Conservation (phyloP, 441 rosid genomes). For the Isatis lusitanica region DNA sequence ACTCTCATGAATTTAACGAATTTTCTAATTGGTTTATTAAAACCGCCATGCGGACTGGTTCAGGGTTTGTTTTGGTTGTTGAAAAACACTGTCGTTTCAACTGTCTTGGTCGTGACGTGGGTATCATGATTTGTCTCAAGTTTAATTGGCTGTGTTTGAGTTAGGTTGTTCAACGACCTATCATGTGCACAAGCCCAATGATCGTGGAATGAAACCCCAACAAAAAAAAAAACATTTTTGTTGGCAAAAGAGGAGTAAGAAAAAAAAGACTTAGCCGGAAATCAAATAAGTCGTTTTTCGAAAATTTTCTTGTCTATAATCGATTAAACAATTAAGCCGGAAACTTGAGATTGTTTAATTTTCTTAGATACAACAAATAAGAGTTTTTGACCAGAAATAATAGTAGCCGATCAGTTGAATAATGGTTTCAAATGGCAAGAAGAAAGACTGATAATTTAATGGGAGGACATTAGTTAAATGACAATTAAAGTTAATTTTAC, state of each 20-base stretch:
- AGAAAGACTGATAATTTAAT: too few relatives aligned
- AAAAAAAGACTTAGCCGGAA: not conserved
- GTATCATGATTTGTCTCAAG: not conserved
- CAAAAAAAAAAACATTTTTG: not conserved
- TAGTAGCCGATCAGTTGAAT: too few relatives aligned
- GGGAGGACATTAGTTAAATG: too few relatives aligned
- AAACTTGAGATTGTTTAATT: not conserved
- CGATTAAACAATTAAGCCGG: not conserved
- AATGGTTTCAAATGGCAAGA: too few relatives aligned
- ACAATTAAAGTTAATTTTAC: too few relatives aligned
- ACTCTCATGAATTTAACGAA: too few relatives aligned
- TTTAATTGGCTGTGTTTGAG: not conserved
- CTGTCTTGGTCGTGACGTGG: not conserved
- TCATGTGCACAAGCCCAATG: not conserved
- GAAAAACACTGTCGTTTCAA: not conserved
- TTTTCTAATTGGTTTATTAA: not conserved
- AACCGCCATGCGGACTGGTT: conserved; percentile 7
- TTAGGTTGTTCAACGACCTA: not conserved
- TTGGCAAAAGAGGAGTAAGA: not conserved
- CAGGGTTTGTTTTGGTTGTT: not conserved
- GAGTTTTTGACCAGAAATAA: not conserved
- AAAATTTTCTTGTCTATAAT: not conserved
- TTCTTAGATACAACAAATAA: not conserved
- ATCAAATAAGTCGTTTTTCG: not conserved
- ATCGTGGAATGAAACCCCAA: conserved; percentile 2